Evolutionary conservation across 2,329 filamentous ascomycete genomes (phyloP), one percentile per base, ranked within the genome.

Genomic region (Aspergillus pseudoviridinutans): DNA sequence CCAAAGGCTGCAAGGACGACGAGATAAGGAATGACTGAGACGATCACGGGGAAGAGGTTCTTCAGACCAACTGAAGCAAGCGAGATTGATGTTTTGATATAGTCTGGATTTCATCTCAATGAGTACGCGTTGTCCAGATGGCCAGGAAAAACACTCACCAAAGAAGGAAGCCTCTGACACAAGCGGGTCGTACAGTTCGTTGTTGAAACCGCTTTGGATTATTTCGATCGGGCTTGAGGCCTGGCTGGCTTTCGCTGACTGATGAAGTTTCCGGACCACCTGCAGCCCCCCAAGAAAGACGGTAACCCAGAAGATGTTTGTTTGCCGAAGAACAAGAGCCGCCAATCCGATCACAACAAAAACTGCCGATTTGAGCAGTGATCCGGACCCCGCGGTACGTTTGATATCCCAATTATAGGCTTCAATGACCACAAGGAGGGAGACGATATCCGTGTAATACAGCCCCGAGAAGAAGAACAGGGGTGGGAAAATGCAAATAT

Each of bases 391-490:
- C 46, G 60, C 58, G 25, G 64, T 65, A 50, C 71, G 74, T 53
- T 76, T 69, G 28, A 81, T 64, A 51, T 79, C 77, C 64, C 74
- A 75, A 46, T 82, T 77, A 68, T 92, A 94, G 1, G 86, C 84
- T 2, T 85, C 71, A 8, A 97, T 76, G 0, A 97, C 90, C 1
- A 86, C 81, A 7, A 90, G 79, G 0, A 92, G 90, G 0, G 93
- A 95, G 52, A 90, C 81, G 2, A 97, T 83, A 72, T 99, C 94
- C 0, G 94, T 99, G 73, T 99, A 99, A 74, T 96, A 99, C 7
- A 99, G 79, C 0, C 86, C 92, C 0, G 91, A 94, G 74, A 99
- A 99, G 81, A 99, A 99, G 80, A 96, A 97, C 0, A 99, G 73
- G 0, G 92, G 85, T 0, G 94, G 94, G 61, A 97, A 97, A 0